These are phyloP conservation scores for Funneliformis caledonium DNA, from an alignment of 371 early-diverging fungal genomes.

Conservation along the genomic window DNA sequence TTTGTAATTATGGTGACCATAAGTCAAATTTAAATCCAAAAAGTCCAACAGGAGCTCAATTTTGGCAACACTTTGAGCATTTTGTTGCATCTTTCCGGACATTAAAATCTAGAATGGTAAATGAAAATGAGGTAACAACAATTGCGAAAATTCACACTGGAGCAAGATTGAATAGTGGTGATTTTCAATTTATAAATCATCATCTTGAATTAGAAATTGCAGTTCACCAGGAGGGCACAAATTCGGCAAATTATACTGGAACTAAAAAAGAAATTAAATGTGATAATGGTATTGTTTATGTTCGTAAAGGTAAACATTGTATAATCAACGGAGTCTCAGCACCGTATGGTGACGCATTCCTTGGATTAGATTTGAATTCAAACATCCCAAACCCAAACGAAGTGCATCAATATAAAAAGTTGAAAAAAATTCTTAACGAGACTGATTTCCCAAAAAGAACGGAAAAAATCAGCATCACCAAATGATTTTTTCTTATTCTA, in stretches of 20 bases:
- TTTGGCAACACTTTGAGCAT: conserved; percentile 47
- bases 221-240: conserved; percentile 39
- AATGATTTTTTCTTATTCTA: too few relatives aligned
- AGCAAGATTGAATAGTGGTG: conserved; percentile 41
- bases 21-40: conserved; percentile 21
- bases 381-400: conserved; percentile 26
- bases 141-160: conserved; percentile 42
- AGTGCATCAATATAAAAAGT: conserved; percentile 45
- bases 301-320: conserved; percentile 38
- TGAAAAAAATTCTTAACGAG: conserved; percentile 37
- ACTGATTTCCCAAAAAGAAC: too few relatives aligned
- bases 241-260: conserved; percentile 26
- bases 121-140: conserved; percentile 40
- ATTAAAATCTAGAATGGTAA: conserved; percentile 43
- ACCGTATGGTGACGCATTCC: conserved; percentile 41
- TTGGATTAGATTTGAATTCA: conserved; percentile 33
- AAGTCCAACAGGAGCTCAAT: conserved; percentile 43
- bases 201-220: conserved; percentile 40
- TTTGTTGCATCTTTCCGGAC: conserved; percentile 44
- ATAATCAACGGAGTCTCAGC: conserved; percentile 42
- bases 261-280: conserved; percentile 22
- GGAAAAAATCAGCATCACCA: too few relatives aligned
- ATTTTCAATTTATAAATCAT: conserved; percentile 44
- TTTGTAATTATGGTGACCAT: conserved; percentile 10
- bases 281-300: conserved; percentile 32